phyloP scores from a whole-genome alignment of 768 basidiomycete genomes.

The Chiua virens region DNA sequence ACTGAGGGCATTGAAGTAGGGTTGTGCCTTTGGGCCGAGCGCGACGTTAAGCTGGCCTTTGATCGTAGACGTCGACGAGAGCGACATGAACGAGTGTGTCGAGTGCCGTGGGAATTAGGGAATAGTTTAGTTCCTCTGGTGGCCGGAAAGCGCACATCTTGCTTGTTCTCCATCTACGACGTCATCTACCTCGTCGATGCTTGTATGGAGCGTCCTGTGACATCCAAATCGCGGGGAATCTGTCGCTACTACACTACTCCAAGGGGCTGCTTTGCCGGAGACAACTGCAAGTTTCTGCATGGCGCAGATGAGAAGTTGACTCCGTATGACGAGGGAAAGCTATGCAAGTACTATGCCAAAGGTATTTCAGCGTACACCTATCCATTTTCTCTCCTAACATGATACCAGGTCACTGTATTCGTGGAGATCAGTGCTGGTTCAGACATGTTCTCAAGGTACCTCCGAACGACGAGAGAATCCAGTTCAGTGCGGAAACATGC shows the following conservation, averaged over 20 bases:
- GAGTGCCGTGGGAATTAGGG: neutral
- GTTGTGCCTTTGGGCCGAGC: constrained; percentile 57
- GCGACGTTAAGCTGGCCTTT: constrained; percentile 64
- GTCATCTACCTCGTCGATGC: constrained; percentile 20
- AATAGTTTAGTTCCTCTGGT: neutral
- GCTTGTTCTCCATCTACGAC: constrained; percentile 3
- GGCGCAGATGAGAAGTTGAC: constrained; percentile 52
- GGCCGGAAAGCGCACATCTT: too few species aligned
- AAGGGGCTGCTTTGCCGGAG: constrained; percentile 69
- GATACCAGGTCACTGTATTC: constrained; percentile 63
- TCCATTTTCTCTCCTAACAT: neutral
- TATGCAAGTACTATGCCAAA: constrained; percentile 61
- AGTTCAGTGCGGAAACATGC: constrained; percentile 51
- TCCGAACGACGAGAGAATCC: constrained; percentile 22
- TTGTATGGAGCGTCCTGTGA: constrained; percentile 53
- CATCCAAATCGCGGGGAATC: constrained; percentile 68
- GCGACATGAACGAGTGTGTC: constrained; percentile 52
- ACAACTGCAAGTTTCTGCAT: constrained; percentile 78
- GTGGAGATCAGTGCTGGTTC: constrained; percentile 78
- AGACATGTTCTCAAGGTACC: constrained; percentile 41
- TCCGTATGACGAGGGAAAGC: constrained; percentile 70
- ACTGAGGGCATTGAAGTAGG: constrained; percentile 65
- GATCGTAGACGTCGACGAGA: constrained; percentile 72
- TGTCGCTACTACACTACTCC: constrained; percentile 65
- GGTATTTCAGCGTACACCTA: constrained; percentile 36